Base-by-base conservation (phyloP, 768 basidiomycete species). In the Phlebiopsis gigantea region DNA sequence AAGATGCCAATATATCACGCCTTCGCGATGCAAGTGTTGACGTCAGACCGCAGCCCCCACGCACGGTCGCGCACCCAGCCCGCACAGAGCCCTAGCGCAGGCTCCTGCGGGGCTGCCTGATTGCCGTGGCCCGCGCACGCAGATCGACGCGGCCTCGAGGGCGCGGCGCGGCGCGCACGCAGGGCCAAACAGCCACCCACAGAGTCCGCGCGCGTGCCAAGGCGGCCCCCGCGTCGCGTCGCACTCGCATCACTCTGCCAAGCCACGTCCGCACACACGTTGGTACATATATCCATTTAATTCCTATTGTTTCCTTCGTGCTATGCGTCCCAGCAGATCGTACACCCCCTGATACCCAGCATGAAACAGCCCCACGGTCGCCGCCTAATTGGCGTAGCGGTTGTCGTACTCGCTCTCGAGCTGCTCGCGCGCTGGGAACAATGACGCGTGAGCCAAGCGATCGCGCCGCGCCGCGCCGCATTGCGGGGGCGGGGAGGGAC, bases 161-260 rank as follows among this genome's bases (percentile, higher is more conserved):
- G 24, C 9, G 44, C 44, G 19, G 9, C 34, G 17, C 34, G 44
- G 19, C 44, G 46, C 47, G 8, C n/a, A n/a, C n/a, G n/a, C n/a
- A 25, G 14, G 45, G 34, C 22, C 50, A 51, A 51, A 51, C 50
- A 39, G 50, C 31, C 50, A 30, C 50, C 50, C 50, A 51, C 50
- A 51, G 24, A 17, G 34, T 9, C 12, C 12, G 17, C 34, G 34
- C 3, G 8, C 8, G 17, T 39, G 34, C 34, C 34, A 39, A 39
- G 34, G 31, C 7, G 34, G 34, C 12, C 17, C 34, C 12, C 34
- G 12, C 34, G 31, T 14, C 31, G 34, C 34, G 12, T 39, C 17
- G 34, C 34, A 12, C 17, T 39, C 14, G n/a, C 28, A n/a, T 19
- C 19, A 48, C 8, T 14, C n/a, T 30, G 25, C 29, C 17, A n/a